Conservation (phyloP, 176 grass and related monocot genomes). For the Juncus inflexus region DNA sequence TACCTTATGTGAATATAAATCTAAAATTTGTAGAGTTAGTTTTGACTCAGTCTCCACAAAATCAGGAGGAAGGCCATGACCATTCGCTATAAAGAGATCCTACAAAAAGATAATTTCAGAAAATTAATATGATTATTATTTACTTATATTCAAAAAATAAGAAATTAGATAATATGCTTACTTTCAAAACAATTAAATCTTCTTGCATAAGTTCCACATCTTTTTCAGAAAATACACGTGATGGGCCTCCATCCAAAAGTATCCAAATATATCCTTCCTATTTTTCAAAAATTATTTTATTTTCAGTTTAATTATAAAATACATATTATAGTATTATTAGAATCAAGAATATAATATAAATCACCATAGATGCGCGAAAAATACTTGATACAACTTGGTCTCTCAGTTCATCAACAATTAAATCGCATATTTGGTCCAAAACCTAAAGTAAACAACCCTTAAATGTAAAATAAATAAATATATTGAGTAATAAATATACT, state of each 20-base stretch:
- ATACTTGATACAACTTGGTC: conserved; percentile 79
- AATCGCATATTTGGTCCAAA: conserved; percentile 80
- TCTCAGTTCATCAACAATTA: conserved; percentile 69
- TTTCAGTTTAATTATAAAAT: too few relatives aligned
- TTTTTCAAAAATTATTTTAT: conserved; percentile 17
- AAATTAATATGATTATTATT: background rate
- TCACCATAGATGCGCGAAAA: conserved; percentile 86
- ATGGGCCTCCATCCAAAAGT: conserved; percentile 85
- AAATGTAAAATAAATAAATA: too few relatives aligned
- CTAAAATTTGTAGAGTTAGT: conserved; percentile 61
- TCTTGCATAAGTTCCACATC: conserved; percentile 69
- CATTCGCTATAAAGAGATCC: conserved; percentile 93
- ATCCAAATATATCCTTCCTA: conserved; percentile 83
- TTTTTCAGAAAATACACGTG: conserved; percentile 63
- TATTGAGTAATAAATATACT: too few relatives aligned
- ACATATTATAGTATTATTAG: too few relatives aligned
- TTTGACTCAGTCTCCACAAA: conserved; percentile 65
- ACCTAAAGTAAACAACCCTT: conserved; percentile 40
- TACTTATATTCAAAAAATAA: conserved; percentile 5
- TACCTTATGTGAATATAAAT: conserved; percentile 77
- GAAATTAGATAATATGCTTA: conserved; percentile 29
- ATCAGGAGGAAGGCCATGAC: conserved; percentile 77
- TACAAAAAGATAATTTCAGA: conserved; percentile 37
- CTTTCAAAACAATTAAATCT: conserved; percentile 77
- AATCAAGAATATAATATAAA: background rate